A percentile compares a stretch with the other conserved stretches of the same genome.
phyloP scores from a whole-genome alignment of 208 protist genomes.

The Acanthamoeba lenticulata region DNA sequence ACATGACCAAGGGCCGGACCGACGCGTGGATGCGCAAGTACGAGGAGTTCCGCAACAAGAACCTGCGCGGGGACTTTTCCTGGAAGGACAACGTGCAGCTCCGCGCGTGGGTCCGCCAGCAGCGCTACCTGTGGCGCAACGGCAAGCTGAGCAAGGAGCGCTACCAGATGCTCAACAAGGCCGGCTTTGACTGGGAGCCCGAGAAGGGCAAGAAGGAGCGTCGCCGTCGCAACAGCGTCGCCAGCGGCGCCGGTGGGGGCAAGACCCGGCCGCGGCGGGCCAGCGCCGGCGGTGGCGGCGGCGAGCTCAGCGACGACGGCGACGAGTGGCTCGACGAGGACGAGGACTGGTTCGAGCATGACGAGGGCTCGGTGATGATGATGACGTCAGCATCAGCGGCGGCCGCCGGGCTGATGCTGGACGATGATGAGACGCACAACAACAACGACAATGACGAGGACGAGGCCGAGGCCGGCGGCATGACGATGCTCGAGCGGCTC shows the following conservation, averaged over 20 bases:
- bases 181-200: constrained; percentile 47
- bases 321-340: constrained; percentile 18
- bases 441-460: background rate
- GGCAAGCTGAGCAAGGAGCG: constrained; percentile 34
- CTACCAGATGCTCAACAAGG: constrained; percentile 41
- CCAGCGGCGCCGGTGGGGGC: too few species aligned
- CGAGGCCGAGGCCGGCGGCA: background rate
- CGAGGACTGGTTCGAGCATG: background rate
- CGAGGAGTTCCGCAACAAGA: constrained; percentile 54
- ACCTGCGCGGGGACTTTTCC: constrained; percentile 50
- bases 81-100: constrained; percentile 47
- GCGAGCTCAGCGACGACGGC: background rate
- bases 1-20: constrained; percentile 51
- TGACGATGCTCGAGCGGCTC: background rate
- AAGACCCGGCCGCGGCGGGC: background rate
- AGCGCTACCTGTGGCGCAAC: constrained; percentile 36
- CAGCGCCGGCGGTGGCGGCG: background rate
- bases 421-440: too few species aligned
- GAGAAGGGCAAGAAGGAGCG: constrained; percentile 46
- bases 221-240: background rate
- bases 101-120: constrained; percentile 12
- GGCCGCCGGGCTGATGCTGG: background rate
- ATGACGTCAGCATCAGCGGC: background rate
- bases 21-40: constrained; percentile 61
- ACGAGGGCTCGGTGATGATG: background rate